These are phyloP conservation scores for Candida taoyuanica DNA, from an alignment of 805 yeast genomes.

Conservation along the genomic window DNA sequence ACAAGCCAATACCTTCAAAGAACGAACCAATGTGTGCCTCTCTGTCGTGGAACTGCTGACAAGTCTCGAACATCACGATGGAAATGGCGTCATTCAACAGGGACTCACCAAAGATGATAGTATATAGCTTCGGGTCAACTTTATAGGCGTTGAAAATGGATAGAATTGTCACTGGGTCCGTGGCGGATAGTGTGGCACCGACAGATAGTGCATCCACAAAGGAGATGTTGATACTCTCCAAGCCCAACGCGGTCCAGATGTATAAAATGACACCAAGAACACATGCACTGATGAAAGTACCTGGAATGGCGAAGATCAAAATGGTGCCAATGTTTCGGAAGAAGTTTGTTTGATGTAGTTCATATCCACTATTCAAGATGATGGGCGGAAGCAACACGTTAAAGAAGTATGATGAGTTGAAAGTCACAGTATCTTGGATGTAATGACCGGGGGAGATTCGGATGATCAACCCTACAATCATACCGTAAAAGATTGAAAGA, in stretches of 20 bases:
- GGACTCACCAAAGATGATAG: slow-evolving; percentile 96
- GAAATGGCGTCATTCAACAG: slow-evolving; percentile 95
- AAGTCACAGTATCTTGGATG: slow-evolving; percentile 94
- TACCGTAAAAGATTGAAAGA: slow-evolving; percentile 91
- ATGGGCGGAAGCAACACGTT: slow-evolving; percentile 94
- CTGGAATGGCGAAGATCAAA: slow-evolving; percentile 92
- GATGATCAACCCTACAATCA: slow-evolving; percentile 89
- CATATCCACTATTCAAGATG: slow-evolving; percentile 93
- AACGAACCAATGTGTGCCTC: slow-evolving; percentile 68
- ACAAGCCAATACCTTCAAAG: slow-evolving; percentile 91
- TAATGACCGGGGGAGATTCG: slow-evolving; percentile 93
- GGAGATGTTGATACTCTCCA: slow-evolving; percentile 83
- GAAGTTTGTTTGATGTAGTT: slow-evolving; percentile 91
- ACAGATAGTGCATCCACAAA: slow-evolving; percentile 97
- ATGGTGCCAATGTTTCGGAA: slow-evolving; percentile 89
- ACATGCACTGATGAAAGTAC: slow-evolving; percentile 87
- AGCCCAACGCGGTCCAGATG: slow-evolving; percentile 86
- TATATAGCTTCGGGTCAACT: slow-evolving; percentile 95
- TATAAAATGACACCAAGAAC: slow-evolving; percentile 86
- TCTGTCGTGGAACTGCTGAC: slow-evolving; percentile 92
- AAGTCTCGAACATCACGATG: slow-evolving; percentile 98
- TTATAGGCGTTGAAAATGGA: slow-evolving; percentile 96
- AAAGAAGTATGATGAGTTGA: slow-evolving; percentile 91
- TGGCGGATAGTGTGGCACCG: slow-evolving; percentile 96
- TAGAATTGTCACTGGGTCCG: slow-evolving; percentile 96